Conservation (phyloP, 2,329 filamentous ascomycete genomes). For the Pseudogymnoascus verrucosus region DNA sequence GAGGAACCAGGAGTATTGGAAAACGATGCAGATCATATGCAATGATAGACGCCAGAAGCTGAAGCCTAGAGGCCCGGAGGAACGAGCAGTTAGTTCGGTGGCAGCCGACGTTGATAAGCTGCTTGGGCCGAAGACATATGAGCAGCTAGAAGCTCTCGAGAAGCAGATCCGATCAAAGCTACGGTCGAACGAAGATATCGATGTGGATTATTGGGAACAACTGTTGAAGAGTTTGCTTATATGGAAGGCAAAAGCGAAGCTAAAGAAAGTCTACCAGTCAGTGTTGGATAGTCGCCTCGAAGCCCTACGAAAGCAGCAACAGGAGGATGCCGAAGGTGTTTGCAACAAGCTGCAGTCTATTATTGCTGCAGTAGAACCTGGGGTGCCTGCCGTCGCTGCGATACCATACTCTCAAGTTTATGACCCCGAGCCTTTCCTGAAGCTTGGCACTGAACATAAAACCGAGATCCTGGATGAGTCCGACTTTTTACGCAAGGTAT, state of each 20-base stretch:
- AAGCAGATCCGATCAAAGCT: constrained; percentile 81
- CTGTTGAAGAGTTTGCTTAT: constrained; percentile 74
- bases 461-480: constrained; percentile 48
- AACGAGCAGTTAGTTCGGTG: constrained; percentile 72
- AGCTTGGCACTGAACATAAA: constrained; percentile 57
- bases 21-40: constrained; percentile 79
- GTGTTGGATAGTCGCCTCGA: constrained; percentile 64
- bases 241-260: constrained; percentile 84
- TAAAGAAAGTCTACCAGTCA: constrained; percentile 68
- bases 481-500: constrained; percentile 48
- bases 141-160: constrained; percentile 81
- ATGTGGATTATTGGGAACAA: constrained; percentile 97
- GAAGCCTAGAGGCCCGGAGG: constrained; percentile 49
- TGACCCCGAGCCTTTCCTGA: constrained; percentile 60
- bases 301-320: constrained; percentile 57
- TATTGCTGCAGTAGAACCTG: constrained; percentile 30
- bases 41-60: constrained; percentile 63
- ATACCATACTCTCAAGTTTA: constrained; percentile 35
- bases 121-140: constrained; percentile 73
- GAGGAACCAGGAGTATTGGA: constrained; percentile 84
- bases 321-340: constrained; percentile 53
- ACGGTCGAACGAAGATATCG: constrained; percentile 80
- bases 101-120: constrained; percentile 82
- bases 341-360: constrained; percentile 44
- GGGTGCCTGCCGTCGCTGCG: background rate